Evolutionary conservation across 2,329 filamentous ascomycete species (phyloP), one percentile per base, ranked within the genome.

Genomic region (Sarocladiaceae sp.): DNA sequence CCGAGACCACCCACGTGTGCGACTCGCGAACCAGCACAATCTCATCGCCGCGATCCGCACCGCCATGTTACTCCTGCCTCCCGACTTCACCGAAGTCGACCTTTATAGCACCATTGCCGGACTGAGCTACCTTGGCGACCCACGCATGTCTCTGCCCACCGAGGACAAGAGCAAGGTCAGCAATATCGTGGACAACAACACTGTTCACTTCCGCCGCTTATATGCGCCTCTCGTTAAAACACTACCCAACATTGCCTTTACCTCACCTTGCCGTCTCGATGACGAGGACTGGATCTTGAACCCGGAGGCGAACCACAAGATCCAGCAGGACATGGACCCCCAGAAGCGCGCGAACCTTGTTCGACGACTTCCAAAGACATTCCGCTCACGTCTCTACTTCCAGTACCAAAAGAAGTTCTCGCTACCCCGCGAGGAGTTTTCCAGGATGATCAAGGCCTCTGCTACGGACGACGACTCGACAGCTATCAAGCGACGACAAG

Each of bases 281-380:
- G 65, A 68, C 34, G 55, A 63, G 23, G 55, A 60, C 20, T 69
- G 66, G 66, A 53, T 67, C 3, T 58, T 69, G 42, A 60, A 68
- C 43, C 60, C 61, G 1, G 65, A 73, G 11, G 71, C 78, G 20
- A 81, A 93, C 52, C 74, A 87, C 52, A 73, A 69, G 13, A 70
- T 98, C 16, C 73, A 76, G 33, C 93, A 98, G 64, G 89, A 97
- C 57, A 94, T 97, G 89, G 87, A 95, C 55, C 87, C 90, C 0
- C 68, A 87, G 47, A 89, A 86, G 57, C 82, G 93, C 46, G 88
- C 87, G 15, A 98, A 98, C 64, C 98, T 98, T 88, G 91, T 98
- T 9, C 82, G 93, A 4, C 83, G 93, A 11, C 71, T 98, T 10
- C 93, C 93, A 3, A 84, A 85, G 55, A 75, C 82, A 5, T 97